Evolutionary conservation across 805 yeast genomes (phyloP).

Genomic region (Candida dendrica): DNA sequence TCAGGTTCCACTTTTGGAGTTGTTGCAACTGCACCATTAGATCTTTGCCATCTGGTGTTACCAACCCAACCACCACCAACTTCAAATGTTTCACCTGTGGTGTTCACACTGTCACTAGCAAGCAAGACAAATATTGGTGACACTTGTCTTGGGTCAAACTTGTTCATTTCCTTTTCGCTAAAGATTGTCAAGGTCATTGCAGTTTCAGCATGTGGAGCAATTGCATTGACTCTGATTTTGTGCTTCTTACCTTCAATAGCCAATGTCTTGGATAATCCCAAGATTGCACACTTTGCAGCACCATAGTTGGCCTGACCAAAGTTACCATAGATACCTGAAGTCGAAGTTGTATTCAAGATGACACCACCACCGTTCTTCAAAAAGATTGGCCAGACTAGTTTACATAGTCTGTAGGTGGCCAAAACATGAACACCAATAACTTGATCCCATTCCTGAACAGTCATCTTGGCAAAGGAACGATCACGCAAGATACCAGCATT

Average conservation of each 20-base stretch:
- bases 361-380: slow-evolving; percentile 71
- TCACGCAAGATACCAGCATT: slow-evolving; percentile 95
- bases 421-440: slow-evolving; percentile 76
- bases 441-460: slow-evolving; percentile 74
- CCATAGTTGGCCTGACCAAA: slow-evolving; percentile 97
- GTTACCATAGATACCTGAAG: slow-evolving; percentile 95
- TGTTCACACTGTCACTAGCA: slow-evolving; percentile 61
- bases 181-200: slow-evolving; percentile 92
- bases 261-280: slow-evolving; percentile 77
- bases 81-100: slow-evolving; percentile 80
- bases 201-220: slow-evolving; percentile 98
- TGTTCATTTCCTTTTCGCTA: slow-evolving; percentile 70
- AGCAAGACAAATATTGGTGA: slow-evolving; percentile 83
- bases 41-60: slow-evolving; percentile 90
- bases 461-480: slow-evolving; percentile 78
- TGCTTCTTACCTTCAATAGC: slow-evolving; percentile 86
- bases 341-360: slow-evolving; percentile 84
- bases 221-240: slow-evolving; percentile 68
- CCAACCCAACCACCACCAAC: slow-evolving; percentile 97
- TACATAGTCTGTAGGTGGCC: slow-evolving; percentile 76
- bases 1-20: slow-evolving; percentile 47
- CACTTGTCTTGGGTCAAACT: slow-evolving; percentile 80
- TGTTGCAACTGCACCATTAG: slow-evolving; percentile 70
- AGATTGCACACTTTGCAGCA: slow-evolving; percentile 84
- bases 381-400: slow-evolving; percentile 91